phyloP scores from a whole-genome alignment of 2,329 filamentous ascomycete species.

The Talaromyces sp. region DNA sequence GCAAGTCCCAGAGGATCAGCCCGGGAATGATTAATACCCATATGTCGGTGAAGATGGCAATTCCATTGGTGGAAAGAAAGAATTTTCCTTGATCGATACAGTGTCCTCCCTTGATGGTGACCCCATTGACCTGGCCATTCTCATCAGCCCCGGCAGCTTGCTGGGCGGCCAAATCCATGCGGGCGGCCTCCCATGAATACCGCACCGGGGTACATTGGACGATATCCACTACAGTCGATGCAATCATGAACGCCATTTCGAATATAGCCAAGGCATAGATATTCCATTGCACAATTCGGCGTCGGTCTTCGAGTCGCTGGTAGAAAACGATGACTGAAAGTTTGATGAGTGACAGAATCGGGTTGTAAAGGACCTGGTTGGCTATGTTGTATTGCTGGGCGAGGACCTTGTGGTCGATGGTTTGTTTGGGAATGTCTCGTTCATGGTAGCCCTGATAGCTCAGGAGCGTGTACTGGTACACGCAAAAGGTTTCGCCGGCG shows the following conservation, averaged over 20 bases:
- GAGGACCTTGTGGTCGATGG: neutral
- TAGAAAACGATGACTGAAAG: constrained; percentile 26
- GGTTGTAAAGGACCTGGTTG: constrained; percentile 27
- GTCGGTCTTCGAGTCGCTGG: constrained; percentile 24
- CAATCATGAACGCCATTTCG: constrained; percentile 17
- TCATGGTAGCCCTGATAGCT: constrained; percentile 3
- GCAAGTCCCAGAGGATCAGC: constrained; percentile 25
- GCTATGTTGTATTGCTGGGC: constrained; percentile 5
- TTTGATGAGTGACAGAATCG: constrained; percentile 25
- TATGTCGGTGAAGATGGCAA: constrained; percentile 27
- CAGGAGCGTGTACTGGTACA: constrained; percentile 1
- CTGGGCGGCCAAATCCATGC: neutral
- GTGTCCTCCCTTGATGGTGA: constrained; percentile 15
- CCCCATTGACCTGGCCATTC: constrained; percentile 9
- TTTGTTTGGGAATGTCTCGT: neutral
- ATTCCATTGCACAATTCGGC: constrained; percentile 15
- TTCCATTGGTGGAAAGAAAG: constrained; percentile 21
- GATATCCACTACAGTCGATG: constrained; percentile 23
- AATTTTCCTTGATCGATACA: constrained; percentile 26
- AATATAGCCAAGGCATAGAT: constrained; percentile 18
- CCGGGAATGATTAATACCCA: constrained; percentile 26
- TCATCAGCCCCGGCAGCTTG: neutral
- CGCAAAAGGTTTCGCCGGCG: neutral
- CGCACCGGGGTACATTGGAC: constrained; percentile 26
- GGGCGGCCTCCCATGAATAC: constrained; percentile 15